Evolutionary conservation across 352 stramenopile species (phyloP), one percentile per base, ranked within the genome.

Genomic region (Thraustochytrium striatum): DNA sequence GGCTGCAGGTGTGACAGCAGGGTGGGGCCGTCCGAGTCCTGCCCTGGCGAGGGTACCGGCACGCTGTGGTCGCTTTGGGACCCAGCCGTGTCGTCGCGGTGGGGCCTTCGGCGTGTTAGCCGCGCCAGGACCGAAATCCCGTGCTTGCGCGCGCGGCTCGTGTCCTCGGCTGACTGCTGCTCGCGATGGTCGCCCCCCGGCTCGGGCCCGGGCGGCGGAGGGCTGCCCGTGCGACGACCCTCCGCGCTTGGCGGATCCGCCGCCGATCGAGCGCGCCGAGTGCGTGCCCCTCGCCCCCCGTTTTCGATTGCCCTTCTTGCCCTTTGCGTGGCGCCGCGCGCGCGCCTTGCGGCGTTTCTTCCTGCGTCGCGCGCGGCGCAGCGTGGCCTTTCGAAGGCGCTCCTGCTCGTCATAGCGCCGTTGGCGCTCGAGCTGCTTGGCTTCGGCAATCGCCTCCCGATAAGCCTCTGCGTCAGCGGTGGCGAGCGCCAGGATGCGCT

Each of bases 401-500:
- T 21, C 25, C 25, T 55, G 16, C 47, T 55, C 25, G 16, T 55
- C 25, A 21, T 75, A 3, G 62, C 62, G 19, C 62, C 5, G 35
- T 79, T 44, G n/a, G n/a, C n/a, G n/a, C 55, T 57, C 53, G 39
- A 21, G 33, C 16, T 52, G 69, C 69, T 79, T 79, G 16, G 69
- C 69, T 21, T 62, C 53, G 1, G 36, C 36, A 13, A 79, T 69
- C 8, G 69, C 69, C 3, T 28, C 32, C 50, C 69, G 39, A 28
- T 79, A 79, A 16, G 33, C 19, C 8, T 55, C 25, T 11, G 69
- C 69, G 9, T 79, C 69, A n/a, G 0, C 30, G 32, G 8, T 7
- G 13, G 69, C 69, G 28, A 79, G 39, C 11, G 35, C 25, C n/a
- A 79, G 35, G 35, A 79, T 55, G 9, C 55, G 35, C 11, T 79